Evolutionary conservation across 2,329 filamentous ascomycete species (phyloP), one percentile per base, ranked within the genome.

Genomic region (Aspergillus sojae): DNA sequence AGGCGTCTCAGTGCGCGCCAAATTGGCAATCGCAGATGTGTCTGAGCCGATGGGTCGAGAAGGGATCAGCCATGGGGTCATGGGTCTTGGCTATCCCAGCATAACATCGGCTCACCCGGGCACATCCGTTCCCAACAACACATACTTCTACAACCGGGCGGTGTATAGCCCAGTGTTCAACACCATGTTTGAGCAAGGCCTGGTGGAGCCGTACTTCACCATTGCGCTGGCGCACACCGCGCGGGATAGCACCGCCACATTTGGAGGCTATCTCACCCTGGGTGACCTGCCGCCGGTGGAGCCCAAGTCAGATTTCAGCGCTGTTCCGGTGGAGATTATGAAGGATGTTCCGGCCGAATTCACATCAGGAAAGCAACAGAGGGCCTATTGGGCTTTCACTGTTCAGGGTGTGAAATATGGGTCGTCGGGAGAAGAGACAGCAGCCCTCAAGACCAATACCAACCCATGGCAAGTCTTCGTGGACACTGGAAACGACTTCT

Each of bases 141-240:
- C 69, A 4, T 71, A 66, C 52, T 70, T 66, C 39, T 65, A 50
- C 26, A 62, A 69, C 54, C 72, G 72, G n/a, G 60, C 74, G 3
- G 61, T 71, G 0, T 87, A 86, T 73, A 77, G 81, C 58, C 82
- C 84, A 0, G 68, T 86, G n/a, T 80, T 87, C 67, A 82, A 78
- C 9, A 82, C 75, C 41, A 82, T 86, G 80, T 81, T 79, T 66
- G 73, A 79, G 58, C 69, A 81, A 34, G 75, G 79, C 26, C 68
- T 79, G 14, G 79, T 82, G 9, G 68, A 78, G 0, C 78, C 83
- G 0, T 68, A 83, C 11, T 86, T 85, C 75, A 82, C 78, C 67
- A 71, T 86, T n/a, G 82, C 81, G 0, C 73, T 86, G 23, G 73
- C 77, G 9, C 73, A 80, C 14, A 71, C 72, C n/a, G 60, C 70